A percentile compares a stretch with the other conserved stretches of the same genome.
Conservation (phyloP, 441 rosid species). For the Daphne laureola region DNA sequence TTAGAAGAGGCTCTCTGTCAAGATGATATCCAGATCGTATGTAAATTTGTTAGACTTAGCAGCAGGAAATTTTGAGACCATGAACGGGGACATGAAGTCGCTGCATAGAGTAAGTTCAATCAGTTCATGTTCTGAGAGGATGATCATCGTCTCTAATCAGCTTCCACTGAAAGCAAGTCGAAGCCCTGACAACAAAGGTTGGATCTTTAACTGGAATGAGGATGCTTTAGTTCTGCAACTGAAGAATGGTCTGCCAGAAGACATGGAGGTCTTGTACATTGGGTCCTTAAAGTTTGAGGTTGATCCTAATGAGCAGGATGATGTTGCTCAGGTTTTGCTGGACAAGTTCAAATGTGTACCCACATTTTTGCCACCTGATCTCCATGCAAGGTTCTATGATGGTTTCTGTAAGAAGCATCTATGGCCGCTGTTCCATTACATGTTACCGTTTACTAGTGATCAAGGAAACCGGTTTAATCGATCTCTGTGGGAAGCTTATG, state of each 20-base stretch:
- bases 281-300: slow-evolving; percentile 17
- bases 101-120: not conserved
- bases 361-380: slow-evolving; percentile 18
- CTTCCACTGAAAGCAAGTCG: slow-evolving; percentile 14
- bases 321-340: slow-evolving; percentile 11
- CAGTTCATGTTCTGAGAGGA: slow-evolving; percentile 6
- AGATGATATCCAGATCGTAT: slow-evolving; percentile 12
- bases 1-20: no score
- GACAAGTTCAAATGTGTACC: slow-evolving; percentile 17
- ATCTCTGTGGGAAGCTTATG: slow-evolving; percentile 15
- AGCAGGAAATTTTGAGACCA: not conserved
- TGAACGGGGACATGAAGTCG: slow-evolving; percentile 4
- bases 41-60: slow-evolving; percentile 13
- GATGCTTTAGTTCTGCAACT: slow-evolving; percentile 10
- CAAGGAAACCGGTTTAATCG: slow-evolving; percentile 12
- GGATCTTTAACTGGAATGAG: slow-evolving; percentile 13
- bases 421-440: slow-evolving; percentile 16
- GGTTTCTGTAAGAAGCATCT: slow-evolving; percentile 16
- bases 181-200: slow-evolving; percentile 1
- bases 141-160: slow-evolving; percentile 13
- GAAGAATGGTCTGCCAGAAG: slow-evolving; percentile 14
- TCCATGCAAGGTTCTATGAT: slow-evolving; percentile 15
- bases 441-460: slow-evolving; percentile 13
- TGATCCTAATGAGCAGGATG: slow-evolving; percentile 14
- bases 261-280: slow-evolving; percentile 8